phyloP scores from a whole-genome alignment of 2,329 filamentous ascomycete genomes.

The Aspergillus fijiensis region DNA sequence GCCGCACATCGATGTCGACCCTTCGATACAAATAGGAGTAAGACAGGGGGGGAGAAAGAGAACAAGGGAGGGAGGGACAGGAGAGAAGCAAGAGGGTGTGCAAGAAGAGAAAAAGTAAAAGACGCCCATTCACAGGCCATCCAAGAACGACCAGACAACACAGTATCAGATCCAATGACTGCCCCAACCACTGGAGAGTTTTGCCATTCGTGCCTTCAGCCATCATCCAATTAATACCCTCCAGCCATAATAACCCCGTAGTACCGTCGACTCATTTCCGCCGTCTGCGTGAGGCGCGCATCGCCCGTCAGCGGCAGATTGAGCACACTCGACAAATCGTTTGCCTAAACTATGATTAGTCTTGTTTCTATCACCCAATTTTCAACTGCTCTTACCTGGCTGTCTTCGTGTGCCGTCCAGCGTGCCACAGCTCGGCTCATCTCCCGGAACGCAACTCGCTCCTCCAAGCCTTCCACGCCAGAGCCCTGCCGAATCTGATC shows the following conservation, averaged over 20 bases:
- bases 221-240: slow-evolving; percentile 31
- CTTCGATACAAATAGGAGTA: not conserved
- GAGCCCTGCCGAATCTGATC: slow-evolving; percentile 49
- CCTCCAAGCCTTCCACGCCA: slow-evolving; percentile 54
- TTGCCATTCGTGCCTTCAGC: not conserved
- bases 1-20: slow-evolving; percentile 1
- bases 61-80: not conserved
- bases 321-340: slow-evolving; percentile 41
- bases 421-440: slow-evolving; percentile 74
- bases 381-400: slow-evolving; percentile 51
- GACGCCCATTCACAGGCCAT: not conserved
- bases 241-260: slow-evolving; percentile 64
- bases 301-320: slow-evolving; percentile 64
- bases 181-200: not conserved
- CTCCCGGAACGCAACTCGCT: slow-evolving; percentile 74
- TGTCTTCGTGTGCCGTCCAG: slow-evolving; percentile 61
- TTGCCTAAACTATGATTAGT: slow-evolving; percentile 22
- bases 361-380: not conserved
- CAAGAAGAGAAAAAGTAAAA: not conserved
- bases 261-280: slow-evolving; percentile 67
- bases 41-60: not conserved
- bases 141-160: not conserved
- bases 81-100: not conserved
- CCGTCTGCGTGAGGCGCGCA: slow-evolving; percentile 67
- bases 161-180: not conserved